phyloP scores from a whole-genome alignment of 2,329 filamentous ascomycete genomes.

The Fusarium kyushuense region DNA sequence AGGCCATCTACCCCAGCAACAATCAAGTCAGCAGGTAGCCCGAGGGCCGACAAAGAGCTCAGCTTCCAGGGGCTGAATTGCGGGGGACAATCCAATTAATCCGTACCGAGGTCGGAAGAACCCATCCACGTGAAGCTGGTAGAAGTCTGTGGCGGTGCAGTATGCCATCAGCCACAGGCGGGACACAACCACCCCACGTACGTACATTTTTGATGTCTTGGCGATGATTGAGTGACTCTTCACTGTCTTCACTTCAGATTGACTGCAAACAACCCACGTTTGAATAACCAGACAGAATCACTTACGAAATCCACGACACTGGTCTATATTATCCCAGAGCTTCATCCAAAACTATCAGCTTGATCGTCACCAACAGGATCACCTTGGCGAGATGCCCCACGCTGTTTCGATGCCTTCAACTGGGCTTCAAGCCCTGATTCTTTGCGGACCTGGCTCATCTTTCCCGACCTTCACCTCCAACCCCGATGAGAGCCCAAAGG shows the following conservation, averaged over 20 bases:
- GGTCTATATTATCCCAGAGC: not conserved
- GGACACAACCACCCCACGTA: constrained; percentile 39
- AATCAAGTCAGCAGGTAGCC: constrained; percentile 37
- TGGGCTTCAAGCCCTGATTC: constrained; percentile 84
- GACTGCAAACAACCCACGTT: constrained; percentile 36
- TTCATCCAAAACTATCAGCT: not conserved
- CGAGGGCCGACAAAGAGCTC: constrained; percentile 45
- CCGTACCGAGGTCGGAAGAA: constrained; percentile 44
- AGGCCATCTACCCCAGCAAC: constrained; percentile 48
- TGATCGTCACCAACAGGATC: constrained; percentile 17
- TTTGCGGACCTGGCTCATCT: constrained; percentile 85
- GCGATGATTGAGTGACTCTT: constrained; percentile 48
- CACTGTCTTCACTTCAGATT: constrained; percentile 42
- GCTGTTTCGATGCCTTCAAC: constrained; percentile 78
- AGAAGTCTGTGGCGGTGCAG: constrained; percentile 24
- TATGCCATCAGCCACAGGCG: constrained; percentile 42
- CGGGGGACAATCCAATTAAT: constrained; percentile 46
- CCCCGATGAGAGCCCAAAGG: constrained; percentile 84
- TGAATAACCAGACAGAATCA: constrained; percentile 6
- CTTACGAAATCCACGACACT: not conserved
- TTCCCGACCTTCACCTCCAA: constrained; percentile 86
- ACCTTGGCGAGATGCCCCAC: constrained; percentile 73
- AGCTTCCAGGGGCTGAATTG: constrained; percentile 45
- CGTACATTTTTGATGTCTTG: constrained; percentile 47
- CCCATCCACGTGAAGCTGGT: constrained; percentile 41